These are phyloP conservation scores for Cercophora samala DNA, from an alignment of 495 filamentous ascomycete genomes.

Conservation along the genomic window DNA sequence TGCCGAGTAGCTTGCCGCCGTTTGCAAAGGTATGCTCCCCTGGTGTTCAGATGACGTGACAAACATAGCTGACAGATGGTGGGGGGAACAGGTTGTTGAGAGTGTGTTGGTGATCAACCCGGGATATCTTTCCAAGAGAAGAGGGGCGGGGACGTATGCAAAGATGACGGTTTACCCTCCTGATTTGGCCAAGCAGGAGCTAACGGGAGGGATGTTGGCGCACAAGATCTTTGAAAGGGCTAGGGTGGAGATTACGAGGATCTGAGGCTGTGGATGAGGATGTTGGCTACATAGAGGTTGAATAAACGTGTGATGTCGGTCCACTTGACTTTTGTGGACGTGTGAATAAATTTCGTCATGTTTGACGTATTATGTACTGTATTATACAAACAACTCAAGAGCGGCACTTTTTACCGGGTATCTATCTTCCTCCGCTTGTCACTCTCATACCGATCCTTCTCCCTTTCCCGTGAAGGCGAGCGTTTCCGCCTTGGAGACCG, in stretches of 20 bases:
- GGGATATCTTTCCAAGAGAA: slow-evolving; percentile 77
- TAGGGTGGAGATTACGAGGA: slow-evolving; percentile 80
- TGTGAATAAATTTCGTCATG: not conserved
- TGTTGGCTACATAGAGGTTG: not conserved
- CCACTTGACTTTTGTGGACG: no score
- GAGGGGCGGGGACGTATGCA: slow-evolving; percentile 75
- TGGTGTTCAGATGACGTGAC: not conserved
- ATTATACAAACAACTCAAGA: not conserved
- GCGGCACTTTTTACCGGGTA: slow-evolving; percentile 25
- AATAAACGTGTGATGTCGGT: not conserved
- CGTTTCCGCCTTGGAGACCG: slow-evolving; percentile 54
- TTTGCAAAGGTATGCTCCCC: slow-evolving; percentile 72
- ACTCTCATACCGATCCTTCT: slow-evolving; percentile 54
- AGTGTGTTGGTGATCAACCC: slow-evolving; percentile 85
- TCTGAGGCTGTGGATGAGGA: slow-evolving; percentile 42
- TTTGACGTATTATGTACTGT: not conserved
- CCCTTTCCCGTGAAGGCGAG: slow-evolving; percentile 59
- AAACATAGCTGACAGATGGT: slow-evolving; percentile 15
- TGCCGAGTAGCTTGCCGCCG: slow-evolving; percentile 76
- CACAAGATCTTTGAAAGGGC: slow-evolving; percentile 78
- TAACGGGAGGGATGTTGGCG: slow-evolving; percentile 52
- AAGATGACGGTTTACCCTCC: slow-evolving; percentile 69
- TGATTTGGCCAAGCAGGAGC: slow-evolving; percentile 55
- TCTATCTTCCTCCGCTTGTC: slow-evolving; percentile 69
- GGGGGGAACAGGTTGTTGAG: slow-evolving; percentile 66